phyloP scores from a whole-genome alignment of 2,329 filamentous ascomycete species.

The Emmonsia crescens region DNA sequence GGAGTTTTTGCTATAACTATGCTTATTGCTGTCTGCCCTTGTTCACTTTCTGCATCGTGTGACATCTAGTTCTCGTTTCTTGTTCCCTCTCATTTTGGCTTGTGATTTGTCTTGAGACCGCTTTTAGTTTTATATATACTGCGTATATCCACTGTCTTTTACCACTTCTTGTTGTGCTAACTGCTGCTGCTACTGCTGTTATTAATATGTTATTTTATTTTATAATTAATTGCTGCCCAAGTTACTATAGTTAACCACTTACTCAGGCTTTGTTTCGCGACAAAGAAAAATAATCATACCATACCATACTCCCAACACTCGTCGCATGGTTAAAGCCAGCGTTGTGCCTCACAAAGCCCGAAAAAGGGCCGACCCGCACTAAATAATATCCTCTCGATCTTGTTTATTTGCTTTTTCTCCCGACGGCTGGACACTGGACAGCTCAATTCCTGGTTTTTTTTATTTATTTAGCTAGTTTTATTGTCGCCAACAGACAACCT shows the following conservation, averaged over 20 bases:
- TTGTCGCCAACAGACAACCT: background rate
- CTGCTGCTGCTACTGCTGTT: background rate
- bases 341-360: background rate
- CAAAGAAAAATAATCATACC: too few species aligned
- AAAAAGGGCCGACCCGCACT: background rate
- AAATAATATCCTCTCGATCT: background rate
- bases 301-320: too few species aligned
- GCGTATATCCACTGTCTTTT: background rate
- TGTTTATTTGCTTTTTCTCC: background rate
- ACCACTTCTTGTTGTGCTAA: background rate
- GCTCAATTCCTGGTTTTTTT: background rate
- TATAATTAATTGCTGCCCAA: too few species aligned
- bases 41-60: background rate
- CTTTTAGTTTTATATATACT: background rate
- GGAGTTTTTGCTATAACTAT: too few species aligned
- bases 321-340: background rate
- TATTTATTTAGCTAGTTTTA: background rate
- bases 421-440: background rate
- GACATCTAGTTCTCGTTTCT: background rate
- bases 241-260: too few species aligned
- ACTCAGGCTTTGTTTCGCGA: too few species aligned
- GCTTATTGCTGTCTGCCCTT: too few species aligned
- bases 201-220: too few species aligned
- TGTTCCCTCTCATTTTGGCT: background rate
- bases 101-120: too few species aligned